Base-by-base conservation (phyloP, 805 yeast genomes). In the Yamadazyma phyllophila region DNA sequence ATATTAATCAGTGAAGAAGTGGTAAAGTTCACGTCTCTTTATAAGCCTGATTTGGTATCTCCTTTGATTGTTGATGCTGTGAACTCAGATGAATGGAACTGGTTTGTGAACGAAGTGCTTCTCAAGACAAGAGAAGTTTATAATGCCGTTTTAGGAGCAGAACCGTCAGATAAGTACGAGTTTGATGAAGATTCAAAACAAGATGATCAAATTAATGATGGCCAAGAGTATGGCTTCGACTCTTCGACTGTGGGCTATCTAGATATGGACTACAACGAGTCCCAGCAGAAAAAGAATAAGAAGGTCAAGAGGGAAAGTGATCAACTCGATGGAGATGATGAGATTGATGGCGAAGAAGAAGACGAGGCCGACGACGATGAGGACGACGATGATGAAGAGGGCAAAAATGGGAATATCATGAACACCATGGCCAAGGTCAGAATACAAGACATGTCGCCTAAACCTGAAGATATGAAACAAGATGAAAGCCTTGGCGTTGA, bases 1-100 rank as follows among this genome's bases (percentile, higher is more conserved):
- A 89, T 96, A 6, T 71, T 94, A 42, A 88, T 94, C 46, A 90
- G 96, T 42, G 99, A 94, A 62, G 99, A 94, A 62, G 90, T 94
- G 38, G 96, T 90, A 40, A 94, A 94, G 62, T 94, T 94, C 63
- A 73, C 79, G 2, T 76, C 73, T n/a, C 62, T 81, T 13, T 80
- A 80, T 55, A 73, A 81, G 32, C 82, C 85, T 7, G 85, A 80
- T 49, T 63, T 80, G 17, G 74, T 82, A 11, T 76, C 86, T 1
- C 76, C 78, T 2, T 58, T 69, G 4, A 79, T 82, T 15, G 76
- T 74, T 11, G 74, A 70, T 9, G 75, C 78, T 2, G 59, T 77
- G 44, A 61, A 61, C 35, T 80, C 80, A 7, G 73, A 72, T 3
- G 59, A 60, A 20, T 79, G 84, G 84, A 70, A 69, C 29, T 71